These are phyloP conservation scores for Tetrahymena borealis DNA, from an alignment of 73 alveolate species.

Conservation along the genomic window DNA sequence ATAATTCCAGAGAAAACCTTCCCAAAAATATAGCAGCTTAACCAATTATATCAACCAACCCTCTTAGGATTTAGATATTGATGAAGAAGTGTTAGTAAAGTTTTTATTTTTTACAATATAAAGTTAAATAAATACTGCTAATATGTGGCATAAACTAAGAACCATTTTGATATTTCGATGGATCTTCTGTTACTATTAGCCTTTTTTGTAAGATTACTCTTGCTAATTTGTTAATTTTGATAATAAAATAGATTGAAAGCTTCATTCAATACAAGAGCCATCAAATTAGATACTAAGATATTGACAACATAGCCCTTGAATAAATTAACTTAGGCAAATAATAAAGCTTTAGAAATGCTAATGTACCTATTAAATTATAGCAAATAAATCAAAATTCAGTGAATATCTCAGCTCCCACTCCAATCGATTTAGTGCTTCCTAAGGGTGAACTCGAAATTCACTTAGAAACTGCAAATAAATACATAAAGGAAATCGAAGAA, in stretches of 20 bases:
- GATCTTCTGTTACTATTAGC: too few relatives aligned
- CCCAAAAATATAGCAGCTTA: neutral
- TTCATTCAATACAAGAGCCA: neutral
- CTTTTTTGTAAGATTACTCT: too few relatives aligned
- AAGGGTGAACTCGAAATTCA: neutral
- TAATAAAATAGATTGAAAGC: neutral
- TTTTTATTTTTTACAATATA: too few relatives aligned
- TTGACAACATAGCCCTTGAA: neutral
- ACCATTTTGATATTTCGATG: too few relatives aligned
- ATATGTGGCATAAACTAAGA: too few relatives aligned
- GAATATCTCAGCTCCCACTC: neutral
- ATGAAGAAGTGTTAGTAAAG: neutral
- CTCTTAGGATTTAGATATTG: neutral
- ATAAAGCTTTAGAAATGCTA: neutral
- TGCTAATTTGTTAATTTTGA: too few relatives aligned
- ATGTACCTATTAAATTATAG: neutral
- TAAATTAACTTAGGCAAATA: neutral
- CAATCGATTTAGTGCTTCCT: neutral
- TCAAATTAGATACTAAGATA: neutral
- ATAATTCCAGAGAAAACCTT: neutral
- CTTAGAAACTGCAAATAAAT: neutral
- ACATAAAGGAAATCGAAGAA: neutral
- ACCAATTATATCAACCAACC: neutral
- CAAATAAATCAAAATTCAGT: neutral
- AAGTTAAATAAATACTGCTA: too few relatives aligned